Conservation (phyloP, 1,139 yeast genomes). For the Kurtzmaniella natalensis region DNA sequence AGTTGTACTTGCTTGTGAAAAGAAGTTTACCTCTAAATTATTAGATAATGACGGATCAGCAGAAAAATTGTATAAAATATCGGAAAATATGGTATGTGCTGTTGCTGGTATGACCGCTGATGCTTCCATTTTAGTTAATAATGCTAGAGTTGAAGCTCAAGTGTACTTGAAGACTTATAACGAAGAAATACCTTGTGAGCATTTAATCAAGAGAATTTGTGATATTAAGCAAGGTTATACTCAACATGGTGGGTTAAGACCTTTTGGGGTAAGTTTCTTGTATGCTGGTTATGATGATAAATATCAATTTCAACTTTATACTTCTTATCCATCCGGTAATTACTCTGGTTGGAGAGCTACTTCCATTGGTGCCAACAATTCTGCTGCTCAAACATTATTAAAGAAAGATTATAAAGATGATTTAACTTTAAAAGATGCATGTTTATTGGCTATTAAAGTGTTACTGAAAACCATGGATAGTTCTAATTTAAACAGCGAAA, state of each 20-base stretch:
- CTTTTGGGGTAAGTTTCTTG: constrained; percentile 94
- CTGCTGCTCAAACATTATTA: constrained; percentile 92
- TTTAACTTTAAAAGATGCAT: constrained; percentile 70
- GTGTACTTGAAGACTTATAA: constrained; percentile 77
- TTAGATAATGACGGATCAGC: constrained; percentile 92
- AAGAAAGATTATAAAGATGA: constrained; percentile 94
- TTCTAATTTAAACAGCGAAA: constrained; percentile 78
- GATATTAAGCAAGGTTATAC: constrained; percentile 97
- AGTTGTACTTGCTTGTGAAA: constrained; percentile 93
- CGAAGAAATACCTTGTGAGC: constrained; percentile 89
- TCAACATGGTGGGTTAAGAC: constrained; percentile 97
- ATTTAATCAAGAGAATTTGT: constrained; percentile 82
- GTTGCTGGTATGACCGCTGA: constrained; percentile 99
- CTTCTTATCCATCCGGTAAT: constrained; percentile 96
- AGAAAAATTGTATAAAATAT: constrained; percentile 84
- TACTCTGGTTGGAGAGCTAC: constrained; percentile 99
- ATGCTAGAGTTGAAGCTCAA: constrained; percentile 85
- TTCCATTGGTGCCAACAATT: constrained; percentile 91
- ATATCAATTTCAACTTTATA: constrained; percentile 86
- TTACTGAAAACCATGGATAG: constrained; percentile 93
- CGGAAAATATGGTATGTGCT: constrained; percentile 82
- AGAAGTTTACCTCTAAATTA: constrained; percentile 86
- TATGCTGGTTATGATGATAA: constrained; percentile 95
- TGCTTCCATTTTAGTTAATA: constrained; percentile 85
- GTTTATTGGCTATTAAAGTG: constrained; percentile 85